Percentiles rank a stretch among this genome's conserved stretches.
phyloP scores from a whole-genome alignment of 2,329 filamentous ascomycete species.

The Penicillium sp. region DNA sequence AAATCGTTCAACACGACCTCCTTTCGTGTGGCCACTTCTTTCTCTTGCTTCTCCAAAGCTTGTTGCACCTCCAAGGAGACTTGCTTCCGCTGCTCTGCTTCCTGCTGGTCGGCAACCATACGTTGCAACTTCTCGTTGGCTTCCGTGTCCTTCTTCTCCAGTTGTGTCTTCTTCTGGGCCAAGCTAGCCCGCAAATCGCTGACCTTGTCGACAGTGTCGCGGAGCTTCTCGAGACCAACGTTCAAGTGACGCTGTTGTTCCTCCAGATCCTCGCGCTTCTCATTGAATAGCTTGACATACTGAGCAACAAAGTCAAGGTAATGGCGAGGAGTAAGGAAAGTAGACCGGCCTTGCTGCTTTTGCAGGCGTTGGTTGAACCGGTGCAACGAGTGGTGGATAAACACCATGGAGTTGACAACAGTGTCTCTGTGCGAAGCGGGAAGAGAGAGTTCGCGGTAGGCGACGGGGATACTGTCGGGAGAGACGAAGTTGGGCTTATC shows the following conservation, averaged over 20 bases:
- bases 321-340: constrained; percentile 93
- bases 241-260: constrained; percentile 99
- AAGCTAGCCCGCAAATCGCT: constrained; percentile 88
- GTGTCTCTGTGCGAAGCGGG: constrained; percentile 90
- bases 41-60: constrained; percentile 85
- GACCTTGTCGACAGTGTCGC: constrained; percentile 97
- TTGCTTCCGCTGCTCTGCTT: constrained; percentile 89
- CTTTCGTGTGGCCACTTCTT: constrained; percentile 80
- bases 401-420: constrained; percentile 97
- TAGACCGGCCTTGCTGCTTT: constrained; percentile 90
- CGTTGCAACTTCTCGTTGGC: constrained; percentile 96
- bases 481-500: constrained; percentile 85
- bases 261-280: constrained; percentile 97
- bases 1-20: constrained; percentile 87
- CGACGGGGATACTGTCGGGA: constrained; percentile 90
- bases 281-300: constrained; percentile 95
- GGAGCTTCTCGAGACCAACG: constrained; percentile 94
- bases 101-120: constrained; percentile 94
- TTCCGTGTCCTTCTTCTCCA: constrained; percentile 92
- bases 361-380: constrained; percentile 85
- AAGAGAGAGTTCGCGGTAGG: constrained; percentile 81
- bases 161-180: constrained; percentile 89
- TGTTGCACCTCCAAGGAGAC: constrained; percentile 88
- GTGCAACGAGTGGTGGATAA: constrained; percentile 94
- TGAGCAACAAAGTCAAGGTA: constrained; percentile 98